Percentiles rank a stretch among this genome's conserved stretches.
Evolutionary conservation across 345 rosid genomes (phyloP).

Genomic region (Eucalyptus polybractea): DNA sequence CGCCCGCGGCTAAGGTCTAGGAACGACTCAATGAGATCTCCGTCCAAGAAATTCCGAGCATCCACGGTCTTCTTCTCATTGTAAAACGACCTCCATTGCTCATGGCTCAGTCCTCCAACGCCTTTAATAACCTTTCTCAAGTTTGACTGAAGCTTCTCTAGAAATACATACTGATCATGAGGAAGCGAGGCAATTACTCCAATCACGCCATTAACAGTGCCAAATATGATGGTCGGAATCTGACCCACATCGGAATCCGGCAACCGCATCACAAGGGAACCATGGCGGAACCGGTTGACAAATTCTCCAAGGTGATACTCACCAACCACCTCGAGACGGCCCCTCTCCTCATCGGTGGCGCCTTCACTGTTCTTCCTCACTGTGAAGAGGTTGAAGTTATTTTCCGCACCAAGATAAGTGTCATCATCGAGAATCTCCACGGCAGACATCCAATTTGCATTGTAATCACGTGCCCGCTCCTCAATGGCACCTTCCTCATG

Average conservation of each 20-base stretch:
- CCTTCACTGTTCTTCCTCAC: slow-evolving; percentile 88
- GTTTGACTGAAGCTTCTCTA: slow-evolving; percentile 74
- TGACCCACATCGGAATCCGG: slow-evolving; percentile 88
- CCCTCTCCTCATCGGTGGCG: slow-evolving; percentile 74
- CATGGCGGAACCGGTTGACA: slow-evolving; percentile 83
- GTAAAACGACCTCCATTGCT: slow-evolving; percentile 91
- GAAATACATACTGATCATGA: slow-evolving; percentile 53
- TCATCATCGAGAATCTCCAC: slow-evolving; percentile 91
- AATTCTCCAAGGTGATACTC: slow-evolving; percentile 93
- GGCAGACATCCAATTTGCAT: slow-evolving; percentile 90
- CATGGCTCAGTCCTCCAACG: slow-evolving; percentile 88
- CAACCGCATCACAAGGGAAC: slow-evolving; percentile 86
- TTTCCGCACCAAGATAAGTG: slow-evolving; percentile 75
- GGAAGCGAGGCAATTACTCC: slow-evolving; percentile 93
- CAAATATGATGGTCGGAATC: slow-evolving; percentile 80
- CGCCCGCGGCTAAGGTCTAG: slow-evolving; percentile 55
- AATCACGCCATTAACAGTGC: slow-evolving; percentile 78
- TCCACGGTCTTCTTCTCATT: slow-evolving; percentile 77
- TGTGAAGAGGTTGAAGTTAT: slow-evolving; percentile 68
- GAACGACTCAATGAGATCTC: slow-evolving; percentile 78
- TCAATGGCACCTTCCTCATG: slow-evolving; percentile 89
- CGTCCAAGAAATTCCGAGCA: slow-evolving; percentile 74
- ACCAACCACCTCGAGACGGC: slow-evolving; percentile 80
- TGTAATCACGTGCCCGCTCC: slow-evolving; percentile 81
- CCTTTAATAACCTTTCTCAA: slow-evolving; percentile 85